These are phyloP conservation scores for Kwoniella botswanensis DNA, from an alignment of 768 basidiomycete genomes.

Conservation along the genomic window DNA sequence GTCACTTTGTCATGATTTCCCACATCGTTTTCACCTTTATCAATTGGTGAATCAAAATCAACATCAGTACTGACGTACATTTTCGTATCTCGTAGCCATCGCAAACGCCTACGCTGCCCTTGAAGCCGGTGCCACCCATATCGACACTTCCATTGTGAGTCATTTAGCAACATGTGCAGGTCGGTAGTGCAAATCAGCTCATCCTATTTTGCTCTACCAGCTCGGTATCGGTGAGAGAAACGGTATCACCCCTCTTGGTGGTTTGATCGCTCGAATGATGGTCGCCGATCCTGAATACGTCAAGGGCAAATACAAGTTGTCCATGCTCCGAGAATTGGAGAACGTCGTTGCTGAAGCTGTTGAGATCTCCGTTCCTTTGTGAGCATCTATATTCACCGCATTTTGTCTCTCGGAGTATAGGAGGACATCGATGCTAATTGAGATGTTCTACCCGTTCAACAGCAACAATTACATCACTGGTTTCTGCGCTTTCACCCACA, in stretches of 20 bases:
- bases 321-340: constrained; percentile 97
- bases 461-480: constrained; percentile 70
- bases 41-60: no score
- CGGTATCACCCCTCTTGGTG: constrained; percentile 97
- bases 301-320: constrained; percentile 98
- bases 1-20: no score
- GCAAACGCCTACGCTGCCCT: constrained; percentile 98
- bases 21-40: no score
- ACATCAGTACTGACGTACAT: neutral
- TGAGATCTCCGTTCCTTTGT: constrained; percentile 93
- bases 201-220: no score
- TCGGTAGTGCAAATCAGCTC: no score
- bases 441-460: neutral
- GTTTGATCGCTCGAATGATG: constrained; percentile 91
- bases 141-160: constrained; percentile 76
- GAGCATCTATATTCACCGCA: constrained; percentile 19
- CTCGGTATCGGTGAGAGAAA: constrained; percentile 98
- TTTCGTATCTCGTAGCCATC: constrained; percentile 67
- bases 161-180: no score
- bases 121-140: constrained; percentile 98
- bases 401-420: neutral
- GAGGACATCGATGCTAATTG: neutral
- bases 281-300: constrained; percentile 98
- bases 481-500: constrained; percentile 99
- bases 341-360: constrained; percentile 99